phyloP scores from a whole-genome alignment of 2,329 filamentous ascomycete species.

The Diaporthe destruens region DNA sequence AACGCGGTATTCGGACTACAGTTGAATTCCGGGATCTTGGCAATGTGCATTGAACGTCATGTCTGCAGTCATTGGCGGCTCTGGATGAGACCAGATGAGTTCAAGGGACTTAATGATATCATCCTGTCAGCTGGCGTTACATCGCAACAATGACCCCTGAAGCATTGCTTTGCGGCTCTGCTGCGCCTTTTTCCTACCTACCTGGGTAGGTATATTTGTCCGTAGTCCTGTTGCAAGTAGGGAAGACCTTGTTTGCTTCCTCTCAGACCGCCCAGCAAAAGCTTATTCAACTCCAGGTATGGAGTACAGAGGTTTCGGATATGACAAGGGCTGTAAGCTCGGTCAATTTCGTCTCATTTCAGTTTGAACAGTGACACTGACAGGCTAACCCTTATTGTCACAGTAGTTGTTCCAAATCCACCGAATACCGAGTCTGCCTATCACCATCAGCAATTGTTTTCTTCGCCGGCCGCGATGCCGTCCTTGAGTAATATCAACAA shows the following conservation, averaged over 20 bases:
- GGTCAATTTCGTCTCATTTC: background rate
- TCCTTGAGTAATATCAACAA: slow-evolving; percentile 1
- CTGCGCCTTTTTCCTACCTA: background rate
- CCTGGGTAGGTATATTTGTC: background rate
- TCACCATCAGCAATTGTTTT: background rate
- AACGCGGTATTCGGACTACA: background rate
- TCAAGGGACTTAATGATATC: background rate
- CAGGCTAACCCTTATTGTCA: background rate
- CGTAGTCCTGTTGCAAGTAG: background rate
- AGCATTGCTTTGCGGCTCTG: slow-evolving; percentile 3
- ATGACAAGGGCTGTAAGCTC: background rate
- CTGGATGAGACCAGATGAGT: background rate
- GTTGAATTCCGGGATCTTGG: background rate
- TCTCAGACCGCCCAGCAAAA: background rate
- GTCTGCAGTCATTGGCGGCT: background rate
- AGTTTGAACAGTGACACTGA: too few relatives aligned
- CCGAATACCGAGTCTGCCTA: background rate
- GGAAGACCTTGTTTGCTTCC: background rate
- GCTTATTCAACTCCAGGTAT: too few relatives aligned
- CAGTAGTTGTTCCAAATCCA: too few relatives aligned
- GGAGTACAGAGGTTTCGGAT: background rate
- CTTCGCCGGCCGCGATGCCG: background rate
- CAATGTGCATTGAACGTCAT: background rate
- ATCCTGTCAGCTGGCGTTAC: slow-evolving; percentile 11
- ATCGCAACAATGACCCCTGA: background rate